A percentile compares a stretch with the other conserved stretches of the same genome.
phyloP scores from a whole-genome alignment of 495 filamentous ascomycete species.

The Aspergillus avenaceus region DNA sequence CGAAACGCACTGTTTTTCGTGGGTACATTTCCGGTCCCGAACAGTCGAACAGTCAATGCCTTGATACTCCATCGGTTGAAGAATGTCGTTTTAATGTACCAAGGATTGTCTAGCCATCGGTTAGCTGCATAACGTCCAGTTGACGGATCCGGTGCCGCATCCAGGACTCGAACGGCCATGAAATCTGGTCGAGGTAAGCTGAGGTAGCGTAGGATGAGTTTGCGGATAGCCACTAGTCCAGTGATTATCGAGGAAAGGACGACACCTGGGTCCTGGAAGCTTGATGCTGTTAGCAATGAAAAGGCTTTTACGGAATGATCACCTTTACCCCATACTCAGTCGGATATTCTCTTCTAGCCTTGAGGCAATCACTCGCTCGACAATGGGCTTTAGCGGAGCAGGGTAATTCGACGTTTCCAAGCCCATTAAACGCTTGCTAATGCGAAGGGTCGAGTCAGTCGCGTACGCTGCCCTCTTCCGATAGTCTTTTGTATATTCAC shows the following conservation, averaged over 20 bases:
- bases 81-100: slow-evolving; percentile 48
- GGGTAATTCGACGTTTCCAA: slow-evolving; percentile 16
- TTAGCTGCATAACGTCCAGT: slow-evolving; percentile 15
- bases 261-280: slow-evolving; percentile 20
- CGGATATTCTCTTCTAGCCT: slow-evolving; percentile 25
- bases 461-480: slow-evolving; percentile 31
- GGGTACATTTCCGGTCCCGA: slow-evolving; percentile 39
- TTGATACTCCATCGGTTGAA: slow-evolving; percentile 44
- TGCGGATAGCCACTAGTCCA: slow-evolving; percentile 29
- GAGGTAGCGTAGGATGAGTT: slow-evolving; percentile 44
- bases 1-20: slow-evolving; percentile 42
- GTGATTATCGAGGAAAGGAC: slow-evolving; percentile 31
- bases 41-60: slow-evolving; percentile 40
- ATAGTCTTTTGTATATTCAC: slow-evolving; percentile 45
- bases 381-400: slow-evolving; percentile 13
- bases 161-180: slow-evolving; percentile 17
- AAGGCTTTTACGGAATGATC: not conserved
- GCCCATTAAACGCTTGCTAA: not conserved
- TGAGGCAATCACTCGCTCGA: slow-evolving; percentile 21
- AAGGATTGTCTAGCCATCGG: slow-evolving; percentile 34
- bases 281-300: slow-evolving; percentile 4
- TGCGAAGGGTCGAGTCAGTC: not conserved
- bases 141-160: slow-evolving; percentile 10
- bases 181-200: slow-evolving; percentile 41
- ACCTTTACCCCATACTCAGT: slow-evolving; percentile 19